Percentiles rank a stretch among this genome's conserved stretches.
Conservation (phyloP, 2,329 filamentous ascomycete species). For the Hymenoscyphus fructigenus region DNA sequence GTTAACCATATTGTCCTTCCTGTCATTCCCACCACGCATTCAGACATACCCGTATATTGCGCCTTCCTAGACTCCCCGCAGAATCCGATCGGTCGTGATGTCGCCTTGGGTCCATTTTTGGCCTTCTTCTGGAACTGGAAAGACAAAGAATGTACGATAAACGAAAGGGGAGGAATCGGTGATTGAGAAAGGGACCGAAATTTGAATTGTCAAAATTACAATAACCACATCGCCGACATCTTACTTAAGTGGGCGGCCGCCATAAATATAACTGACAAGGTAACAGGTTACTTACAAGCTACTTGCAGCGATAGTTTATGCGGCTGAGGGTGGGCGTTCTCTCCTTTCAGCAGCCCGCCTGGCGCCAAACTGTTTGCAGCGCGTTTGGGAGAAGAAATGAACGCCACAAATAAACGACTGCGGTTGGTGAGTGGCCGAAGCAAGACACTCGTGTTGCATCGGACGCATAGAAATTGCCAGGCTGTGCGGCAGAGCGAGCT, state of each 20-base stretch:
- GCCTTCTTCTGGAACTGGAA: background rate
- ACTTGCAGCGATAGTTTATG: background rate
- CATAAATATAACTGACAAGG: conserved; percentile 5
- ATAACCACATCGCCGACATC: conserved; percentile 5
- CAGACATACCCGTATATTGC: conserved; percentile 10
- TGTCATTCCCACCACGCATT: background rate
- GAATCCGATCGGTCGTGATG: background rate
- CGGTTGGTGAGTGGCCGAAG: background rate
- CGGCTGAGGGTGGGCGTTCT: conserved; percentile 8
- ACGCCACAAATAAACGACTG: conserved; percentile 4
- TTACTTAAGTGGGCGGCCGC: conserved; percentile 5
- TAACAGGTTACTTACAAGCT: background rate
- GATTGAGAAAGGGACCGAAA: background rate
- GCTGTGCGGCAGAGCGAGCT: background rate
- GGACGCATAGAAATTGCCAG: background rate
- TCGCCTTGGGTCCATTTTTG: background rate
- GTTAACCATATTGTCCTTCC: background rate
- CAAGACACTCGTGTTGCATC: background rate
- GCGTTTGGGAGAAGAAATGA: conserved; percentile 1
- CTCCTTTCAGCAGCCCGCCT: conserved; percentile 6
- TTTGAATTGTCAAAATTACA: background rate
- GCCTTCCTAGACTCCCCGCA: background rate
- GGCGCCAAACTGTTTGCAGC: conserved; percentile 4
- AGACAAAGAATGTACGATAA: background rate
- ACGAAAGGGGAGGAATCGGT: background rate